A percentile compares a stretch with the other conserved stretches of the same genome.
These are phyloP conservation scores for Fusarium paranaense DNA, from an alignment of 2,329 filamentous ascomycete species.

Conservation along the genomic window DNA sequence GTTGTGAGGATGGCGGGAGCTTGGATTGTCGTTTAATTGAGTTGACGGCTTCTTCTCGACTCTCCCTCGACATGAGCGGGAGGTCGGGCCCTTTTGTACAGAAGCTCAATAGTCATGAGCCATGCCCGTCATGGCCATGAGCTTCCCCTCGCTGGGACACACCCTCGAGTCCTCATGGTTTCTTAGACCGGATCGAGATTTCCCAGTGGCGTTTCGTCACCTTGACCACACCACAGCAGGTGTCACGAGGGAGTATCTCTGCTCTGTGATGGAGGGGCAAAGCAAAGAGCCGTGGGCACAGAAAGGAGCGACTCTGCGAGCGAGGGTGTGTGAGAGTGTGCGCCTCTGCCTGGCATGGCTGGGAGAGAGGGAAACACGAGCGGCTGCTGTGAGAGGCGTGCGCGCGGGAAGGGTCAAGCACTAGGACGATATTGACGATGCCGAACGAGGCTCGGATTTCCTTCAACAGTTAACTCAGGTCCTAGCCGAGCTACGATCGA, in stretches of 20 bases:
- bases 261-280: background rate
- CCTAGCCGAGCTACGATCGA: conserved; percentile 27
- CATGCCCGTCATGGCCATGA: background rate
- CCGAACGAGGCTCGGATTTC: conserved; percentile 38
- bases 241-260: conserved; percentile 14
- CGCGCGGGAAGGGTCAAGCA: conserved; percentile 3
- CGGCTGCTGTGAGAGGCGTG: background rate
- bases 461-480: conserved; percentile 40
- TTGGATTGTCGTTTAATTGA: background rate
- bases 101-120: background rate
- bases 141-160: background rate
- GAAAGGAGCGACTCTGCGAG: background rate
- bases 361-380: background rate
- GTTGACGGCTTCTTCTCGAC: background rate
- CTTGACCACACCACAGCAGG: conserved; percentile 4
- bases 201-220: conserved; percentile 15
- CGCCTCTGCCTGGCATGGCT: conserved; percentile 3
- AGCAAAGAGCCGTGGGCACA: background rate
- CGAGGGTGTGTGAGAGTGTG: conserved; percentile 1
- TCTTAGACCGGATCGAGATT: background rate
- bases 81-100: conserved; percentile 20
- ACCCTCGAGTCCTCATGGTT: background rate
- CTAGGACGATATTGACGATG: conserved; percentile 37
- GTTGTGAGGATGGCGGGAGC: background rate
- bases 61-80: background rate